Base-by-base conservation (phyloP, 345 rosid genomes). In the Lenwebbia sp. region DNA sequence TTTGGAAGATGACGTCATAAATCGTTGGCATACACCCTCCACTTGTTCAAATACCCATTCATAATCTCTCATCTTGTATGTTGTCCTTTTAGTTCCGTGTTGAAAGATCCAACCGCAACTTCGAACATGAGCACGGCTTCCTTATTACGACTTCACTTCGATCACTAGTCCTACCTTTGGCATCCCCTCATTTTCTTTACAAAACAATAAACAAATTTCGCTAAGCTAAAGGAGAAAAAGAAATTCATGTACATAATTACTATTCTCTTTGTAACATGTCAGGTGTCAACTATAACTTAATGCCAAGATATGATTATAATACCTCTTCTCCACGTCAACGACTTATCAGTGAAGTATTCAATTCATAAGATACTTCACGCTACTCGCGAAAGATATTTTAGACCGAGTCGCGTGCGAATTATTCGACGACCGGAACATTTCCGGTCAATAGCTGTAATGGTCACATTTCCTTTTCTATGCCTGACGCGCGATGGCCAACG, bases 321-420 rank as follows among this genome's bases (percentile, higher is more conserved):
- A 4, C 33, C 3, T 65, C 13, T 0, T 7, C 3, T 0, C 33
- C 12, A 65, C 7, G 2, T 30, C 9, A 2, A 2, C 1, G 12
- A 65, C 6, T 7, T 3, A 1, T 30, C 0, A n/a, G n/a, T n/a
- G n/a, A n/a, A n/a, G n/a, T n/a, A n/a, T n/a, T n/a, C n/a, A 0
- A 3, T 60, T 28, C 21, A 14, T 60, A 28, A 14, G 8, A 14
- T 6, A 53, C 55, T 5, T 53, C 55, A 6, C 21, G 3, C 0
- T 0, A 53, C 6, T 53, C 22, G 11, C 4, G 15, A 8, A 3
- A 55, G 0, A 65, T 65, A 33, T 10, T 33, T 65, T 17, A 65
- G 6, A 19, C 33, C 1, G 0, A 28, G 21, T 14, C 10, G 40
- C 1, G 40, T 19, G 40, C 2, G 6, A 65, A 65, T 65, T 8